Base-by-base conservation (phyloP, 352 stramenopile genomes). In the Globisporangium splendens region DNA sequence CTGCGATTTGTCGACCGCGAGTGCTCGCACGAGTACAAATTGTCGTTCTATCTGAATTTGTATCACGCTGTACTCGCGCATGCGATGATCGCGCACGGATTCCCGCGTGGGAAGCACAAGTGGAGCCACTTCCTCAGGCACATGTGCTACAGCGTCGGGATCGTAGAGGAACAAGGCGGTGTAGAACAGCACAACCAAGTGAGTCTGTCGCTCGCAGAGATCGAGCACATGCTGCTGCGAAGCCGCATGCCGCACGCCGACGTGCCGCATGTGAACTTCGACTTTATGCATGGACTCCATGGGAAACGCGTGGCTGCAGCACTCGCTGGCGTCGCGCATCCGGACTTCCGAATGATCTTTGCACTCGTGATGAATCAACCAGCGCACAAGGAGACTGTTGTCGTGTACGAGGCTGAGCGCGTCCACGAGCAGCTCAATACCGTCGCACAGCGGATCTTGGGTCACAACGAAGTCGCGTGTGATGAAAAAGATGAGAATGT, bases 1-100 rank as follows among this genome's bases (percentile, higher is more conserved):
- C 50, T 93, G 28, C n/a, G 70, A 10, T 33, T 57, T 0, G 42
- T 91, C 2, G 61, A 87, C 12, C 59, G 66, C 17, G 68, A 50
- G 12, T 65, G 59, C 2, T 76, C 68, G 5, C 79, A 93, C 22
- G 85, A 95, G 63, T 69, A 88, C 17, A 76, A 86, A 18, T 46
- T 93, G 1, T 60, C 75, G 8, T 91, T 95, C 46, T 93, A 87
- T 46, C 63, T 95, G 49, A 95, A 95, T 56, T 44, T 95, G 53
- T 91, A 90, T 46, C 81, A 93, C 49, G 69, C 72, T 1, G 62
- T 95, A n/a, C 59, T 91, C 2, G 79, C 81, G 6, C 85, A 95
- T 53, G 83, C 81, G 12, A 88, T 90, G 74, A 86, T 91, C 48
- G 67, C 76, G 3, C 70, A 87, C 55, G 80, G 80, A 1, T 88